phyloP scores from a whole-genome alignment of 1,284 basidiomycete genomes.

The Ustilago sp. region DNA sequence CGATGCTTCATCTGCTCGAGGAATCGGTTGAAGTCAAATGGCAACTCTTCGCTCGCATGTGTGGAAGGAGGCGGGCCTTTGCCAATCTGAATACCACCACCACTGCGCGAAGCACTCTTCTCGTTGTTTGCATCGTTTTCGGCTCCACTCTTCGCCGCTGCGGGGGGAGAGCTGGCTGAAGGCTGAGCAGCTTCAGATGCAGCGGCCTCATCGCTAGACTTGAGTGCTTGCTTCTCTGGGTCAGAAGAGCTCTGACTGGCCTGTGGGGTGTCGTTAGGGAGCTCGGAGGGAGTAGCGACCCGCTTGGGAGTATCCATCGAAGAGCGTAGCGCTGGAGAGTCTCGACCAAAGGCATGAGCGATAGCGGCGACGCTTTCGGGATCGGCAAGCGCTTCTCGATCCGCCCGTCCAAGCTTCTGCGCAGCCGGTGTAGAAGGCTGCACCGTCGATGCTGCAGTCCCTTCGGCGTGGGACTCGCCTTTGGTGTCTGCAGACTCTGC shows the following conservation, averaged over 20 bases:
- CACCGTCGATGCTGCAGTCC: background rate
- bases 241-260: background rate
- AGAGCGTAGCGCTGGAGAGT: conserved; percentile 39
- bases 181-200: background rate
- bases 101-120: conserved; percentile 15
- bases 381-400: conserved; percentile 42
- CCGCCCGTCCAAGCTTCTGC: conserved; percentile 4
- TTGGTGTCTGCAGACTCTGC: background rate
- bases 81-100: conserved; percentile 52
- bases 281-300: conserved; percentile 18
- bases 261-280: background rate
- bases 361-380: conserved; percentile 51
- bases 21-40: conserved; percentile 69
- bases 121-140: background rate
- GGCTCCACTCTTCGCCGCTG: conserved; percentile 1
- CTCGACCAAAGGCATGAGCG: conserved; percentile 52
- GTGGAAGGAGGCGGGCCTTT: conserved; percentile 59
- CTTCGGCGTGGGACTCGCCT: background rate
- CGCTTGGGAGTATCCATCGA: conserved; percentile 29
- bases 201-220: background rate
- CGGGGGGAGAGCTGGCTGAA: background rate
- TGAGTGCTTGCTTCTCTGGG: conserved; percentile 4
- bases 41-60: conserved; percentile 58
- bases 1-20: conserved; percentile 69
- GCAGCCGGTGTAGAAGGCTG: conserved; percentile 14